Evolutionary conservation across 2,329 filamentous ascomycete species (phyloP), one percentile per base, ranked within the genome.

Genomic region (Exophiala aquamarina): DNA sequence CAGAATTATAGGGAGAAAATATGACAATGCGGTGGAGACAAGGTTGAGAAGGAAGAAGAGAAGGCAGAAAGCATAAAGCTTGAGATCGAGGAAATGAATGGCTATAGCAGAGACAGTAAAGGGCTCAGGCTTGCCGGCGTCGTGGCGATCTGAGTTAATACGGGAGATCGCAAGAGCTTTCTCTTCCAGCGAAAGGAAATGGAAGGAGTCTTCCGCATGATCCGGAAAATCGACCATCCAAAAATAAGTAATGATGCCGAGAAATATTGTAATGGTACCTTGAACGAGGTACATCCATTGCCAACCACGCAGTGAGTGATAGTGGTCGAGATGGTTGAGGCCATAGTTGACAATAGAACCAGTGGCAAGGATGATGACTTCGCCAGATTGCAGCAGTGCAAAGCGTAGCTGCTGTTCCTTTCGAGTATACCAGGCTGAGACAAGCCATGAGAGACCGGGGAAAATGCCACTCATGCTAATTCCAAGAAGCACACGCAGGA

Each of bases 191-290:
- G 72, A 75, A 17, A 86, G 69, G 59, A 86, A 87, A 56, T 62
- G 70, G 54, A 81, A 76, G 41, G 77, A 82, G 10, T 66, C 66
- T 42, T 79, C 70, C 1, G 79, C 72, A 19, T 80, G 71, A 56
- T 86, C 83, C 0, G 83, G 83, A 52, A 87, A 86, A 59, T 86
- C 82, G 33, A 86, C 72, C 68, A 87, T 85, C 83, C 83, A 86
- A 73, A 81, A 84, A 59, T 82, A 86, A 0, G 82, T 84, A 10
- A 74, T 48, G 21, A 83, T 57, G 3, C 82, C 82, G 15, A 87
- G 66, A 17, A 81, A 46, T 49, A 74, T 74, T 3, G 83, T 75
- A 55, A 86, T 79, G 8, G 78, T 59, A 0, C 83, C 83, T 57
- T 86, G 82, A 0, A 86, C 79, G 1, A 86, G 63, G 55, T 82